Base-by-base conservation (phyloP, 2,329 filamentous ascomycete species). In the Colletotrichum orchidophilum region DNA sequence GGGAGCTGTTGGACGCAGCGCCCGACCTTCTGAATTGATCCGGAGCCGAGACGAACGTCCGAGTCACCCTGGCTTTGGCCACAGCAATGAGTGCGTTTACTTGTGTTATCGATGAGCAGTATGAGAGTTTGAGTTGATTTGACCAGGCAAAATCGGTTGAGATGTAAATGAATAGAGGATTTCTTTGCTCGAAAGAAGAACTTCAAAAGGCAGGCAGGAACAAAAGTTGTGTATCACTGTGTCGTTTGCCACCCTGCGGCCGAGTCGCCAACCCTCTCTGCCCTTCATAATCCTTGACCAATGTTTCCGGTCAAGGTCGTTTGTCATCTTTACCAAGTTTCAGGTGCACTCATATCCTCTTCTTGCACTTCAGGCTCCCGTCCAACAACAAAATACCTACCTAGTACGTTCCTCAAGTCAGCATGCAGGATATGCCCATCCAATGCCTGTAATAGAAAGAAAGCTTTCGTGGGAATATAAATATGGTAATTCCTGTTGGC, bases 391-490 rank as follows among this genome's bases (percentile, higher is more conserved):
- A 18, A 42, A 42, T 42, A 42, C 35, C 15, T 42, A 3, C n/a
- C n/a, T n/a, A n/a, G n/a, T n/a, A n/a, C 7, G 15, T 42, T 42
- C 13, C 35, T n/a, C 15, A 42, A 18, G 15, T 42, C 35, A 42
- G 35, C 35, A 42, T 42, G 35, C 15, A 39, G 15, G 15, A 13
- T 13, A 11, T 39, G 4, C 7, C 15, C 35, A 13, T 18, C 35
- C 0, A 1, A 6, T 42, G 1, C 15, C 1, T 6, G 18, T 18
- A 1, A 1, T 7, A 42, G 12, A 42, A 13, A 42, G 35, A 18
- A 1, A 15, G 35, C 35, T 46, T 46, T n/a, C 39, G 21, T 46
- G 7, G 39, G 18, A 1, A 46, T 8, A 0, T 21, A 46, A 0
- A 18, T 46, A 0, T 46, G 18, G 18, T 46, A 21, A 0, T 21